These are phyloP conservation scores for Akanthomyces dipterigenus DNA, from an alignment of 2,329 filamentous ascomycete genomes.

Conservation along the genomic window DNA sequence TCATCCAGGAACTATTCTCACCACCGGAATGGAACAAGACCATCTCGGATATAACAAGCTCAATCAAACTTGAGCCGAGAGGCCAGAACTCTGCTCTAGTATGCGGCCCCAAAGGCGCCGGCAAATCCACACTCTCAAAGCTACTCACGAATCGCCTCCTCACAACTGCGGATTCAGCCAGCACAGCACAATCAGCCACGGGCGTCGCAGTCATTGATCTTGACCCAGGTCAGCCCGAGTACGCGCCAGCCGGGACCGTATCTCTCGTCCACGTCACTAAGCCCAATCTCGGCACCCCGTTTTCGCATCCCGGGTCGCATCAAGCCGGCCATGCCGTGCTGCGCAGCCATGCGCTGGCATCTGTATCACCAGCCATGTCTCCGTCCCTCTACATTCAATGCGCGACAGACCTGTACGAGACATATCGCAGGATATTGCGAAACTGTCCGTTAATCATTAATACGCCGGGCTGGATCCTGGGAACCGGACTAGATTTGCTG, in stretches of 20 bases:
- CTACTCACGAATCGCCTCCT: conserved; percentile 60
- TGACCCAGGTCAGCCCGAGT: conserved; percentile 73
- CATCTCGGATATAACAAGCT: conserved; percentile 38
- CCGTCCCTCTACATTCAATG: conserved; percentile 61
- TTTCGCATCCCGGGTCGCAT: conserved; percentile 47
- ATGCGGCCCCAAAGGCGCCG: conserved; percentile 64
- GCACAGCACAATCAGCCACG: conserved; percentile 10
- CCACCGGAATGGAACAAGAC: conserved; percentile 56
- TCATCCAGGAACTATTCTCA: conserved; percentile 48
- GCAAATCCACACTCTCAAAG: conserved; percentile 68
- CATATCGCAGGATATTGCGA: conserved; percentile 43
- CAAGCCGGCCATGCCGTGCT: conserved; percentile 35
- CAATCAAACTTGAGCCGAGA: conserved; percentile 23
- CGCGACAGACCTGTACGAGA: conserved; percentile 53
- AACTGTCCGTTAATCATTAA: conserved; percentile 61
- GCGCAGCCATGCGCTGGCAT: conserved; percentile 60
- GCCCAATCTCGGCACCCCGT: conserved; percentile 60
- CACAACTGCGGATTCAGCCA: conserved; percentile 33
- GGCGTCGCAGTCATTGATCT: conserved; percentile 61
- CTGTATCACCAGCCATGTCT: conserved; percentile 58
- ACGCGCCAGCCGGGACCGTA: conserved; percentile 60
- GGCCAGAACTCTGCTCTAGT: conserved; percentile 45
- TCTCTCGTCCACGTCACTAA: conserved; percentile 56
- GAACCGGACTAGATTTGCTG: conserved; percentile 61
- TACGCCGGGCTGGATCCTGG: conserved; percentile 67